phyloP scores from a whole-genome alignment of 164 flowering plant genomes.

The Tetrastigma voinierianum region DNA sequence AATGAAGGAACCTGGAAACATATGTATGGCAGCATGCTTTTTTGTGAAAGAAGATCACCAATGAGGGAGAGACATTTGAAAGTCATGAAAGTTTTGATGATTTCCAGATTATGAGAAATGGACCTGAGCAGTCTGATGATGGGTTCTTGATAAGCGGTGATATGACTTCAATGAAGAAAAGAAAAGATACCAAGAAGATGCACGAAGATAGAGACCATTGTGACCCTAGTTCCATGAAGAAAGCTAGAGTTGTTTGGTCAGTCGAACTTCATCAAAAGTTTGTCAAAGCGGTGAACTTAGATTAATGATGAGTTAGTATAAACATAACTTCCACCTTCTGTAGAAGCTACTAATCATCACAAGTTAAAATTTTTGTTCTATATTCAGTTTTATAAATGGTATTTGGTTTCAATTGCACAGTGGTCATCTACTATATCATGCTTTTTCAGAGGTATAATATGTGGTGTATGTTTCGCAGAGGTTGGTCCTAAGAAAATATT shows the following conservation, averaged over 20 bases:
- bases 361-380: neutral
- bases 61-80: slow-evolving; percentile 67
- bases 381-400: neutral
- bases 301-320: slow-evolving; percentile 90
- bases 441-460: slow-evolving; percentile 20
- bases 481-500: slow-evolving; percentile 96
- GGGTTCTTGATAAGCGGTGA: slow-evolving; percentile 45
- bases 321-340: neutral
- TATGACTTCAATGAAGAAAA: slow-evolving; percentile 44
- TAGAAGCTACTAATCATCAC: neutral
- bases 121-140: slow-evolving; percentile 46
- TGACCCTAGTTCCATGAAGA: slow-evolving; percentile 63
- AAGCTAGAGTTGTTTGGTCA: slow-evolving; percentile 91
- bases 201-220: slow-evolving; percentile 52
- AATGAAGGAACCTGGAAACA: slow-evolving; percentile 93
- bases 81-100: slow-evolving; percentile 55
- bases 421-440: slow-evolving; percentile 10
- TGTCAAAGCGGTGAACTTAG: slow-evolving; percentile 82
- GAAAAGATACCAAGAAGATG: slow-evolving; percentile 65
- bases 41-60: slow-evolving; percentile 76
- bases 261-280: slow-evolving; percentile 94
- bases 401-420: slow-evolving; percentile 5
- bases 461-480: slow-evolving; percentile 54
- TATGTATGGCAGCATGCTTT: slow-evolving; percentile 99
- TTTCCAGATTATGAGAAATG: slow-evolving; percentile 36